A percentile compares a stretch with the other conserved stretches of the same genome.
Evolutionary conservation across 2,329 filamentous ascomycete genomes (phyloP).

Genomic region (Magnaporthiopsis poae): DNA sequence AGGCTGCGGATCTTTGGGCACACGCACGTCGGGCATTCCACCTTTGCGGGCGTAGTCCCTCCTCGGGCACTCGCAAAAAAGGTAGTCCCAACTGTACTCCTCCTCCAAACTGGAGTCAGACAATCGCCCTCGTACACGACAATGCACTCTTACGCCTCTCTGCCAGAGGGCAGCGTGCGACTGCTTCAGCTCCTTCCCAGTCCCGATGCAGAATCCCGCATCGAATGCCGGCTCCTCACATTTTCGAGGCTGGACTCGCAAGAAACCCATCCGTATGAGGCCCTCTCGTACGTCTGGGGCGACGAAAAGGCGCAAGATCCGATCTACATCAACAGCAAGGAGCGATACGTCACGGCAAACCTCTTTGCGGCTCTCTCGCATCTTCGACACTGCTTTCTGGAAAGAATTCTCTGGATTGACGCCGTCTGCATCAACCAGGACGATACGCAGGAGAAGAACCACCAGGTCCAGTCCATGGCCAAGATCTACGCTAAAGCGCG

Average conservation of each 20-base stretch:
- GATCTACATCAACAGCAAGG: constrained; percentile 6
- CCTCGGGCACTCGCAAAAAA: too few species aligned
- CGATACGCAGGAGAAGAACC: not conserved
- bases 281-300: constrained; percentile 16
- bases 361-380: not conserved
- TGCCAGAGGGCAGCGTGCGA: not conserved
- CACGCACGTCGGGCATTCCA: too few species aligned
- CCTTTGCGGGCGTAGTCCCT: too few species aligned
- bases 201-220: not conserved
- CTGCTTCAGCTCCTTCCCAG: not conserved
- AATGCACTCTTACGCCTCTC: too few species aligned
- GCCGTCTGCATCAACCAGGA: constrained; percentile 2
- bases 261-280: constrained; percentile 12
- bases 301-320: rapidly evolving
- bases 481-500: not conserved
- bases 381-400: not conserved
- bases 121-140: too few species aligned
- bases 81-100: too few species aligned
- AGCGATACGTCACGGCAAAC: not conserved
- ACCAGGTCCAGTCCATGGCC: not conserved
- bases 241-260: constrained; percentile 1
- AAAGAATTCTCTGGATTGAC: not conserved
- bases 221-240: constrained; percentile 13
- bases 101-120: too few species aligned
- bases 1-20: too few species aligned